Conservation (phyloP, 2,329 filamentous ascomycete genomes). For the Diaporthe nobilis region DNA sequence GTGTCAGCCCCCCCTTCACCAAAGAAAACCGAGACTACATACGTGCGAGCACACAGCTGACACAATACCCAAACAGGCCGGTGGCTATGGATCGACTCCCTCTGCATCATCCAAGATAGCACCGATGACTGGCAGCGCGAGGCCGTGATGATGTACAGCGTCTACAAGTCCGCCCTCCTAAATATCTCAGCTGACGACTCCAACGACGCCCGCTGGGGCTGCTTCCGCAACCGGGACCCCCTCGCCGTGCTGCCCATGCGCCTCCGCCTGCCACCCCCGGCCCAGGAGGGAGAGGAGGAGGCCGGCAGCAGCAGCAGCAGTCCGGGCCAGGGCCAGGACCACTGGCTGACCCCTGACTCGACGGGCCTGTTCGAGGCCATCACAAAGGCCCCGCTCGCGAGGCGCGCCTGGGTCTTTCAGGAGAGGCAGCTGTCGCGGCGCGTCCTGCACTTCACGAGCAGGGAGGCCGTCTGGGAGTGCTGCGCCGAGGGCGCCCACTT, state of each 20-base stretch:
- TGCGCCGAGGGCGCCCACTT: conserved; percentile 42
- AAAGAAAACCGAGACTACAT: too few relatives aligned
- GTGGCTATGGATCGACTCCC: conserved; percentile 37
- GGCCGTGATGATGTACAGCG: conserved; percentile 38
- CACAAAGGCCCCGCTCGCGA: background rate
- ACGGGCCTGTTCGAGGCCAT: background rate
- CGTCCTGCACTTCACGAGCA: conserved; percentile 21
- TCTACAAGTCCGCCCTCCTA: conserved; percentile 35
- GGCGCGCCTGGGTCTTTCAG: conserved; percentile 35
- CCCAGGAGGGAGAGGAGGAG: background rate
- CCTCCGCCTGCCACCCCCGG: conserved; percentile 6
- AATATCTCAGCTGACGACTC: conserved; percentile 32
- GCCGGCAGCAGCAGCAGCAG: background rate
- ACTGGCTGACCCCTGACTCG: background rate
- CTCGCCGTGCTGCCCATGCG: background rate
- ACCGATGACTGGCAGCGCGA: conserved; percentile 38
- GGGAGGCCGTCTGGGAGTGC: conserved; percentile 31
- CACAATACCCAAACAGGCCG: background rate
- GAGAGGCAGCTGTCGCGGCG: conserved; percentile 38
- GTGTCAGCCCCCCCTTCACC: background rate
- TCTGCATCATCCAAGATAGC: conserved; percentile 39
- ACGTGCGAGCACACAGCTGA: too few relatives aligned
- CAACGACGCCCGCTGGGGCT: conserved; percentile 25
- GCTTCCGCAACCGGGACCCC: background rate
- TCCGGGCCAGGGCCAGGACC: background rate